These are phyloP conservation scores for Mrakia gelida DNA, from an alignment of 768 basidiomycete genomes.

Conservation along the genomic window DNA sequence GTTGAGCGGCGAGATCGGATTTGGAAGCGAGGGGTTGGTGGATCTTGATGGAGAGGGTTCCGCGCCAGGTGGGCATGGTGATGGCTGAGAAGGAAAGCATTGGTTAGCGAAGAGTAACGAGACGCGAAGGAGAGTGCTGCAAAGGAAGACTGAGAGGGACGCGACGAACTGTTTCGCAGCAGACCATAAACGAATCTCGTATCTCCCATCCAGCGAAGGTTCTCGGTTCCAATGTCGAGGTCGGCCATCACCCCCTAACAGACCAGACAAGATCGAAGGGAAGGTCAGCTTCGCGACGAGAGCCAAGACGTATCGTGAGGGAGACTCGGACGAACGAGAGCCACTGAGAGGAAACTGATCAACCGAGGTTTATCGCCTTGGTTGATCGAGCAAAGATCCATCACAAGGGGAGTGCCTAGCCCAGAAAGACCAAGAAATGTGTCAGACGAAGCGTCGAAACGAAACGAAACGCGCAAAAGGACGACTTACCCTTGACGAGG, in stretches of 20 bases:
- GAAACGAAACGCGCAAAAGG: neutral
- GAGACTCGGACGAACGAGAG: neutral
- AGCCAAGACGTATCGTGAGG: no score
- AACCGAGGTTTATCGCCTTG: neutral
- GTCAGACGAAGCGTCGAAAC: neutral
- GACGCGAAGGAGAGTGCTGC: neutral
- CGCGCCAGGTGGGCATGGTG: conserved; percentile 7
- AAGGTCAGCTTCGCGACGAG: no score
- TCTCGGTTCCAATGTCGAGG: neutral
- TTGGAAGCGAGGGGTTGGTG: neutral
- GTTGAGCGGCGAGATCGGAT: neutral
- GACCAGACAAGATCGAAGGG: no score
- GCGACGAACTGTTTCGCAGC: conserved; percentile 36
- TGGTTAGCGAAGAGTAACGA: no score
- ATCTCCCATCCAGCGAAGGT: conserved; percentile 39
- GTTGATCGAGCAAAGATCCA: neutral
- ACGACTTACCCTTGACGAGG: neutral
- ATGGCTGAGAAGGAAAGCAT: neutral
- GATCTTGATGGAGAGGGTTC: conserved; percentile 1
- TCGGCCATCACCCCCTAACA: neutral
- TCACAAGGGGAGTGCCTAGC: neutral
- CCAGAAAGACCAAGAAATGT: neutral
- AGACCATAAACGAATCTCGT: conserved; percentile 43
- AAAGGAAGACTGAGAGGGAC: neutral
- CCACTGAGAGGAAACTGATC: neutral